These are phyloP conservation scores for Cryptosporidium tyzzeri DNA, from an alignment of 169 alveolate genomes.

Conservation along the genomic window DNA sequence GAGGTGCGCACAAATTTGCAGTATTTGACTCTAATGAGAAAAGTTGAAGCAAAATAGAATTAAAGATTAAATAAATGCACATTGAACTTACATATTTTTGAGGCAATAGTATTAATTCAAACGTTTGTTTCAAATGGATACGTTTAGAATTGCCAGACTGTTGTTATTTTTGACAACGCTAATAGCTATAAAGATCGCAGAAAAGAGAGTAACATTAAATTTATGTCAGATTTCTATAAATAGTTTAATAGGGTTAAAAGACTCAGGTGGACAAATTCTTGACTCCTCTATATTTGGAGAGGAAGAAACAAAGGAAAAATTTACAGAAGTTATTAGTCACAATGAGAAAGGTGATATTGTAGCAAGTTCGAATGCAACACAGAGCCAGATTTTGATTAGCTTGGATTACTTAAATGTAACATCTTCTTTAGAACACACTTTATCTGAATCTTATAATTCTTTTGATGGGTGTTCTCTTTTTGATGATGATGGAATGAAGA, in stretches of 20 bases:
- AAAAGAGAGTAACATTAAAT: background rate
- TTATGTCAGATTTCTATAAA: background rate
- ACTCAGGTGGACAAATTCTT: background rate
- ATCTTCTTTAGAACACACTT: constrained; percentile 7
- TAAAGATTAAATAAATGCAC: constrained; percentile 12
- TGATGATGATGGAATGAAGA: constrained; percentile 10
- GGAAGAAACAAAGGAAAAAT: background rate
- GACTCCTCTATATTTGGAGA: constrained; percentile 7
- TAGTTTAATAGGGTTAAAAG: background rate
- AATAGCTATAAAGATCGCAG: background rate
- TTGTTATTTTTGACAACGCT: background rate
- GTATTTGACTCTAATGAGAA: background rate
- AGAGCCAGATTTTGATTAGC: background rate
- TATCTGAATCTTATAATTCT: constrained; percentile 25
- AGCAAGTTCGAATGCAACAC: background rate
- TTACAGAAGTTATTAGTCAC: background rate
- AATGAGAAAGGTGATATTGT: background rate
- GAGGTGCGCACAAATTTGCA: constrained; percentile 20
- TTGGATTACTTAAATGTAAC: constrained; percentile 37
- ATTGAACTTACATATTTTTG: background rate
- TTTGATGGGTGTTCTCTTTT: constrained; percentile 49
- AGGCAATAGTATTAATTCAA: background rate
- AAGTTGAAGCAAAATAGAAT: background rate
- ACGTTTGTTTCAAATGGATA: constrained; percentile 5
- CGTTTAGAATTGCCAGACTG: background rate